Conservation (phyloP, 106 monocot species). For the Allium cepa region DNA sequence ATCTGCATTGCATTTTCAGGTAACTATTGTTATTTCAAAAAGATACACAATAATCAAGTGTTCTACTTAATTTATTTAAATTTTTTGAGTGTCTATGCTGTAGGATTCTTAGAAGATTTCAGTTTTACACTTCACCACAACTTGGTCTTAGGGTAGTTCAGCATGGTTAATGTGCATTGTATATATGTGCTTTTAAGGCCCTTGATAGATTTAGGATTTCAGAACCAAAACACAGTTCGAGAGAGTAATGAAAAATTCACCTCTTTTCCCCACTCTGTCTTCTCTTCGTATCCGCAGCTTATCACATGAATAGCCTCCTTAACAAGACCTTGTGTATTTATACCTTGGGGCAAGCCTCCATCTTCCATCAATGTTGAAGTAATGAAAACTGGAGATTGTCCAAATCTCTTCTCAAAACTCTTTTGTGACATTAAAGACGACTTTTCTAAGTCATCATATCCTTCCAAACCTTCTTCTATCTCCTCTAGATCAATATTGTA, state of each 20-base stretch:
- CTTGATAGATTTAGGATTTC: background rate
- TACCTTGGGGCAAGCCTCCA: slow-evolving; percentile 58
- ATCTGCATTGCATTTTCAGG: slow-evolving; percentile 37
- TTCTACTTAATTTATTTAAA: background rate
- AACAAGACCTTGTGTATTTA: slow-evolving; percentile 32
- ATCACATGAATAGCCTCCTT: slow-evolving; percentile 94
- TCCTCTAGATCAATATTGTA: slow-evolving; percentile 68
- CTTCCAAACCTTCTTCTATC: slow-evolving; percentile 93
- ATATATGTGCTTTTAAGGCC: background rate
- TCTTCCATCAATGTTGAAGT: slow-evolving; percentile 82
- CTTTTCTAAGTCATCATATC: slow-evolving; percentile 81
- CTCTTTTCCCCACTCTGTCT: slow-evolving; percentile 96
- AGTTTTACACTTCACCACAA: background rate
- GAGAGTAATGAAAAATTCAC: slow-evolving; percentile 3
- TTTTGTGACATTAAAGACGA: slow-evolving; percentile 94
- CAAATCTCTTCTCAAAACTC: slow-evolving; percentile 91
- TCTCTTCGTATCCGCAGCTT: slow-evolving; percentile 85
- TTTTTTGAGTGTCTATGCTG: background rate
- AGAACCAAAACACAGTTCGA: background rate
- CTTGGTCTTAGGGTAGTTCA: background rate
- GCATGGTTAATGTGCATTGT: background rate
- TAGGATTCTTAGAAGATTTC: background rate
- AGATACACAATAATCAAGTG: background rate
- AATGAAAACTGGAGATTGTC: slow-evolving; percentile 94
- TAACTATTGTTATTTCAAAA: background rate